Conservation (phyloP, 176 grass and related monocot genomes). For the Eremochloa ophiuroides region DNA sequence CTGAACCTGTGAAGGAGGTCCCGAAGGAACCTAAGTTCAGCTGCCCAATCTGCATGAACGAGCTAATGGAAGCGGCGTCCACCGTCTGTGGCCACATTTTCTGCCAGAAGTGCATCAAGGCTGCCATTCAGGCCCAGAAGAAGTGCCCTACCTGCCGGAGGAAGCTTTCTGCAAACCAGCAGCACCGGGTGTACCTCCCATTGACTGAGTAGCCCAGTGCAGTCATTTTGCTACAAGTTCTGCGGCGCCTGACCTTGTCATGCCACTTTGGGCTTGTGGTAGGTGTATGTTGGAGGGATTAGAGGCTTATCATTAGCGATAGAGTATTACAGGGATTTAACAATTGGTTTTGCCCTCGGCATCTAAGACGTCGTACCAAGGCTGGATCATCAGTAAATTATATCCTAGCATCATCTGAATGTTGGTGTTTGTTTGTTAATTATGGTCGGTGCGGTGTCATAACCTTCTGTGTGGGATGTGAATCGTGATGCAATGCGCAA, state of each 20-base stretch:
- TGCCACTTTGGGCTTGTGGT: neutral
- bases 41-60: constrained; percentile 73
- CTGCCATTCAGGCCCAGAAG: constrained; percentile 54
- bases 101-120: constrained; percentile 66
- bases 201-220: constrained; percentile 32
- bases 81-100: constrained; percentile 94
- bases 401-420: neutral
- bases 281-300: constrained; percentile 15
- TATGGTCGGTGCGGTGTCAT: neutral
- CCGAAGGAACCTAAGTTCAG: constrained; percentile 62
- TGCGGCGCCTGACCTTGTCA: neutral
- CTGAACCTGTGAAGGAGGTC: constrained; percentile 36
- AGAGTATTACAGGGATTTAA: constrained; percentile 26
- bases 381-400: constrained; percentile 2
- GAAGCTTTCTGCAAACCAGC: constrained; percentile 45
- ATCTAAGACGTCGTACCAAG: neutral
- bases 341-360: constrained; percentile 11
- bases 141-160: constrained; percentile 84
- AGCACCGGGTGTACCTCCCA: constrained; percentile 86
- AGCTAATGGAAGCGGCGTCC: constrained; percentile 58
- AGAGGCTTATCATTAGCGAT: constrained; percentile 23
- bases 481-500: neutral
- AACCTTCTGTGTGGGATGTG: neutral
- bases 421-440: neutral
- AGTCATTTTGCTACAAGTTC: neutral